Percentiles rank a stretch among this genome's conserved stretches.
Evolutionary conservation across 2,329 filamentous ascomycete species (phyloP).

Genomic region (Penicillium sp.): DNA sequence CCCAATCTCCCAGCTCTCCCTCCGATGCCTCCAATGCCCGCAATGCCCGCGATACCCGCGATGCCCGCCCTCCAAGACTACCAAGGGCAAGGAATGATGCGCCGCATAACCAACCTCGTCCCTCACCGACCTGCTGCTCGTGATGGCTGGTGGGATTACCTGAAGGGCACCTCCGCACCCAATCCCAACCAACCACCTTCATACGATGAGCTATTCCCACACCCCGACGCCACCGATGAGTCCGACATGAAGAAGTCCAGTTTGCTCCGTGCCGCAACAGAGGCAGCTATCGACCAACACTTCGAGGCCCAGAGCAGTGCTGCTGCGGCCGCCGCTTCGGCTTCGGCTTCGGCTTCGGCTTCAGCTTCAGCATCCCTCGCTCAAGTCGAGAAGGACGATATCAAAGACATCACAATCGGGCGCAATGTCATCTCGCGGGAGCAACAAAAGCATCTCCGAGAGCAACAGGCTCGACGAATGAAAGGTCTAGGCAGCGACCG

Average conservation of each 20-base stretch:
- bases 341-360: slow-evolving; percentile 7
- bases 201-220: slow-evolving; percentile 75
- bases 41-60: slow-evolving; percentile 56
- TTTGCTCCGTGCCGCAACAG: slow-evolving; percentile 43
- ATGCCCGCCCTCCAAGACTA: slow-evolving; percentile 68
- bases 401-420: slow-evolving; percentile 45
- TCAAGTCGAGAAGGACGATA: slow-evolving; percentile 34
- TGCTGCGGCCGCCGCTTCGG: slow-evolving; percentile 19
- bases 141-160: slow-evolving; percentile 65
- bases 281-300: slow-evolving; percentile 46
- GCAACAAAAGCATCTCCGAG: slow-evolving; percentile 48
- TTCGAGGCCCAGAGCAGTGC: slow-evolving; percentile 38
- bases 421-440: slow-evolving; percentile 44
- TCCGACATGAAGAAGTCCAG: slow-evolving; percentile 45
- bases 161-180: slow-evolving; percentile 50
- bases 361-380: slow-evolving; percentile 14
- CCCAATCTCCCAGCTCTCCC: slow-evolving; percentile 57
- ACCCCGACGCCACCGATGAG: slow-evolving; percentile 34
- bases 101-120: slow-evolving; percentile 69
- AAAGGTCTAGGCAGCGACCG: slow-evolving; percentile 50
- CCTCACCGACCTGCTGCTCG: slow-evolving; percentile 60
- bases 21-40: slow-evolving; percentile 54
- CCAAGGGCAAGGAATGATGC: slow-evolving; percentile 69
- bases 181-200: slow-evolving; percentile 63
- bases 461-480: slow-evolving; percentile 48